Evolutionary conservation across 495 filamentous ascomycete genomes (phyloP).

Genomic region (Xylaria curta): DNA sequence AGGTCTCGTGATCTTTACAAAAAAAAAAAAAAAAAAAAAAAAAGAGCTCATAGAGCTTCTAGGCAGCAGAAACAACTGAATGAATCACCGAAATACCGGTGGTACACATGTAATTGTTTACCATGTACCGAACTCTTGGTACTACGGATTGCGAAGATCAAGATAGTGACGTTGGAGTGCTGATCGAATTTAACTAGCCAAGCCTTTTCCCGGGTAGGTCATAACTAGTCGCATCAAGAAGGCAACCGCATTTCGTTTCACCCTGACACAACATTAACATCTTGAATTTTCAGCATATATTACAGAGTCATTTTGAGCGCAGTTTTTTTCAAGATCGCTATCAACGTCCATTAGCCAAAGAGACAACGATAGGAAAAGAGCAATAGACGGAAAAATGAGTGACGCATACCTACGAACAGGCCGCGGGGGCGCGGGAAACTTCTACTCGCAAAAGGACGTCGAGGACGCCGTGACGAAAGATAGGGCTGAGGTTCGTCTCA

Average conservation of each 20-base stretch:
- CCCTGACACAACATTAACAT: neutral
- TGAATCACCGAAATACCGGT: too few relatives aligned
- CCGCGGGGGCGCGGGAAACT: slow-evolving; percentile 71
- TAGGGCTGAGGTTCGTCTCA: slow-evolving; percentile 36
- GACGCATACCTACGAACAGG: slow-evolving; percentile 45
- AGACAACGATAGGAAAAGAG: neutral
- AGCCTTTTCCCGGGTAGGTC: slow-evolving; percentile 18
- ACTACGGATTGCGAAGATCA: neutral
- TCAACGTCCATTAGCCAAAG: neutral
- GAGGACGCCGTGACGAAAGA: slow-evolving; percentile 46
- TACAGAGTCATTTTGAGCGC: too few relatives aligned
- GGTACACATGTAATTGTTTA: neutral
- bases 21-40: too few relatives aligned
- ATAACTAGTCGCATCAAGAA: neutral
- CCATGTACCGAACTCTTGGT: neutral
- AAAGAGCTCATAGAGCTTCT: too few relatives aligned
- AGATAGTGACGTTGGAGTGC: neutral
- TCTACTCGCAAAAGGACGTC: slow-evolving; percentile 59
- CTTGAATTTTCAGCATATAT: neutral
- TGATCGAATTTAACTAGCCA: neutral
- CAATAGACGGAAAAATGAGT: slow-evolving; percentile 23
- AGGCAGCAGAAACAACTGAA: too few relatives aligned
- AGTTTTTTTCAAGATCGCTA: neutral
- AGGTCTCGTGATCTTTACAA: neutral
- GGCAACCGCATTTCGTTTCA: slow-evolving; percentile 1